Evolutionary conservation across 208 protist species (phyloP), one percentile per base, ranked within the genome.

Genomic region (Leishmania gerbilli): DNA sequence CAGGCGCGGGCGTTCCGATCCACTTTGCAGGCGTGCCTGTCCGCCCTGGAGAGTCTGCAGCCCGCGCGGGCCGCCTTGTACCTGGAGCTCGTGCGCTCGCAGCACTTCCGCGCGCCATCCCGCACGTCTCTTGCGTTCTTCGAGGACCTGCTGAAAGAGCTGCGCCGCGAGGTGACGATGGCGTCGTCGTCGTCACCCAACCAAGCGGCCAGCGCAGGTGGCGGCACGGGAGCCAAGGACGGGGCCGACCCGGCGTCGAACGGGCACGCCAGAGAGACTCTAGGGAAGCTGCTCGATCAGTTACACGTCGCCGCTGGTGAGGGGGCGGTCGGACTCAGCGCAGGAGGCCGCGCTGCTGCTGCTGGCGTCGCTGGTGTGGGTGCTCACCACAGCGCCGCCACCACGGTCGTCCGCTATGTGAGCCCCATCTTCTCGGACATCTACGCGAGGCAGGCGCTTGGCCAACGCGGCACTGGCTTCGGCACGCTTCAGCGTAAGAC

Each of bases 1-100:
- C 87, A 97, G 87, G 86, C 89, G 37, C 79, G 80, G 27, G 71
- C 79, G 24, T 92, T 92, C 67, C 81, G 78, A n/a, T 79, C 87
- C 19, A 86, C 87, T 49, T 80, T 97, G 74, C 90, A 92, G 53
- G 82, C 81, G 56, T 95, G 89, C 60, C 68, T 86, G 42, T 85
- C 85, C 11, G 80, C 93, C 77, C 82, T 97, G 82, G 92, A 95
- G 83, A 71, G 78, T 13, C 89, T 97, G 45, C 91, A 89, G 11
- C 45, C 83, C 34, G 71, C 86, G 7, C 83, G 88, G 11, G 85
- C 85, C 17, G 69, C 79, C n/a, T 79, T 88, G 76, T 97, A 95
- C 79, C 24, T 89, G 1, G 88, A 91, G 47, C 77, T 93, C 21
- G 79, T 92, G 21, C 84, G 87, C 40, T 78, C 90, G 71, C 87